phyloP scores from a whole-genome alignment of 2,329 filamentous ascomycete genomes.

The Zymoseptoria tritici region DNA sequence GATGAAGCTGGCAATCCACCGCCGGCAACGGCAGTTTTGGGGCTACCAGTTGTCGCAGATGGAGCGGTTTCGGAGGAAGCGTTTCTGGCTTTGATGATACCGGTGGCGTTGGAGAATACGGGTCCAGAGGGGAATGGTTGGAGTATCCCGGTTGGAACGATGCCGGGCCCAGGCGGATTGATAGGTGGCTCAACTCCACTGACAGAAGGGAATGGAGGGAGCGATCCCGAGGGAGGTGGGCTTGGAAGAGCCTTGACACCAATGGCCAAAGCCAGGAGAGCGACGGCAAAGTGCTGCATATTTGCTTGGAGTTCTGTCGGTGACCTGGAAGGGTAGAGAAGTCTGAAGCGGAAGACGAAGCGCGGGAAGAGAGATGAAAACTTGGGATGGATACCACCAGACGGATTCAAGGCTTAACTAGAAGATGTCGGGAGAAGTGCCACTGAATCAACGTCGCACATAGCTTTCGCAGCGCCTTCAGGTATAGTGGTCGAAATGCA shows the following conservation, averaged over 20 bases:
- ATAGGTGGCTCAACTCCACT: neutral
- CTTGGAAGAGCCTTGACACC: slow-evolving; percentile 10
- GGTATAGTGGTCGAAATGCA: neutral
- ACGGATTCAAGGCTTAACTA: neutral
- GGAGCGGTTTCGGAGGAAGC: neutral
- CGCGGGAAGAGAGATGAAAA: neutral
- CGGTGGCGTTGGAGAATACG: neutral
- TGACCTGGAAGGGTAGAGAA: neutral
- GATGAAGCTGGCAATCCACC: slow-evolving; percentile 34
- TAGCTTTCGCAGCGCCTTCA: neutral
- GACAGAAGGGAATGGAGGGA: neutral
- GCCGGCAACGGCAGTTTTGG: slow-evolving; percentile 6
- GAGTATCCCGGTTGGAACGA: slow-evolving; percentile 9
- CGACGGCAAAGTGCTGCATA: slow-evolving; percentile 13
- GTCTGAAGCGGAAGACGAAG: neutral
- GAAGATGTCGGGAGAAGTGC: neutral
- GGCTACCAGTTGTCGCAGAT: slow-evolving; percentile 5
- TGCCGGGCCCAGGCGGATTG: slow-evolving; percentile 1
- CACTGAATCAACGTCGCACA: neutral
- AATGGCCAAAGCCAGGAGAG: slow-evolving; percentile 11
- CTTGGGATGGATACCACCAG: neutral
- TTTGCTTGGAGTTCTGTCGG: neutral
- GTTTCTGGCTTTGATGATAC: neutral
- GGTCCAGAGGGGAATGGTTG: slow-evolving; percentile 5
- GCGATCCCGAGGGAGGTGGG: slow-evolving; percentile 4